Base-by-base conservation (phyloP, 768 basidiomycete species). In the Auricularia cornea region DNA sequence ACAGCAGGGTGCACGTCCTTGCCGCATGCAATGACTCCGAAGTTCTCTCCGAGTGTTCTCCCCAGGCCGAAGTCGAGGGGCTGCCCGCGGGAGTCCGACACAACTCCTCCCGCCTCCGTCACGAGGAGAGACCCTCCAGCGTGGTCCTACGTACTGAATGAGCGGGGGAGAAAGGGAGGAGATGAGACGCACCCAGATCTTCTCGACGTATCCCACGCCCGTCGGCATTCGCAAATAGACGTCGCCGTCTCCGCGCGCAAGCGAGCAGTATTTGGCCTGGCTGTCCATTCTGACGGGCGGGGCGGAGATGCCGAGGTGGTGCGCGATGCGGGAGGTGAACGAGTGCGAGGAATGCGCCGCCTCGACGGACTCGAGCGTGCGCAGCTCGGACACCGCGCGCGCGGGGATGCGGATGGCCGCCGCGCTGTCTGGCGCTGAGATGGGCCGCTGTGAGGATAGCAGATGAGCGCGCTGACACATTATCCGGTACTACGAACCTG, bases 241-340 rank as follows among this genome's bases (percentile, higher is more conserved):
- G 1, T 86, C 87, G 1, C 94, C 94, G 62, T 96, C 90, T 0
- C 95, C 94, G 48, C 95, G 78, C 3, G 87, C 85, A 16, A 98
- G 83, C 70, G 87, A 86, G 32, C 88, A 85, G 68, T 98, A 98
- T 76, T 98, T 99, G 1, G 94, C 94, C 73, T 98, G 95, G 72
- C 89, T 92, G 72, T 98, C 96, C 94, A 98, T 97, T 23, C 92
- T 81, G 18, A 86, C 79, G 10, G 90, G 86, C 0, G 81, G 72
- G 2, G 82, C 77, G 20, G 85, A 84, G 62, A 97, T 81, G 2
- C 81, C 81, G 29, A 98, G 78, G 3, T 87, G 68, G 33, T 81
- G 70, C 0, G 90, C 85, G 38, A 98, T 88, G 26, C 80, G 81
- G 35, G 84, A 84, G 70, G 89, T 94, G 74, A 93, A 89, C 2